These are phyloP conservation scores for Metschnikowia cerradonensis DNA, from an alignment of 805 yeast species.

Conservation along the genomic window DNA sequence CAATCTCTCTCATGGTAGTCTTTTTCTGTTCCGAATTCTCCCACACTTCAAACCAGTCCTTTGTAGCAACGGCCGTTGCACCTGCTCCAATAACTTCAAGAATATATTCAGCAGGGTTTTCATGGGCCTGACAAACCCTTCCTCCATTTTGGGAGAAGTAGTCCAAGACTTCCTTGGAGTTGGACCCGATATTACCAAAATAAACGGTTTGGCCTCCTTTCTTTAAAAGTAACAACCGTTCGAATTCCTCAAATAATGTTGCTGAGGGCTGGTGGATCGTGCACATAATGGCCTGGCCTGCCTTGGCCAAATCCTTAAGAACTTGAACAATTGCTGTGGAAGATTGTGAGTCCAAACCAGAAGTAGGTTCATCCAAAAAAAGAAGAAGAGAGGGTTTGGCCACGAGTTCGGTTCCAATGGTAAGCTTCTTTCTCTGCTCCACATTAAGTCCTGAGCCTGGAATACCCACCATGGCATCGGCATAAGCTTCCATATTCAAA, in stretches of 20 bases:
- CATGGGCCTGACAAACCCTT: slow-evolving; percentile 3
- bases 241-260: slow-evolving; percentile 44
- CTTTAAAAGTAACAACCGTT: slow-evolving; percentile 53
- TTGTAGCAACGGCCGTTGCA: slow-evolving; percentile 7
- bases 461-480: slow-evolving; percentile 48
- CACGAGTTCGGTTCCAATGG: slow-evolving; percentile 53
- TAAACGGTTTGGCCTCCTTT: slow-evolving; percentile 15
- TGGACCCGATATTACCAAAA: slow-evolving; percentile 12
- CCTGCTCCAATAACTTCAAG: slow-evolving; percentile 14
- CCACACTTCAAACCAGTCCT: slow-evolving; percentile 12
- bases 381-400: slow-evolving; percentile 49
- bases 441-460: slow-evolving; percentile 49
- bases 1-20: slow-evolving; percentile 61
- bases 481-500: slow-evolving; percentile 49
- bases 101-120: slow-evolving; percentile 15
- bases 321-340: slow-evolving; percentile 55
- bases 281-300: slow-evolving; percentile 54
- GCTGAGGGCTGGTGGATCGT: slow-evolving; percentile 53
- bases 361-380: slow-evolving; percentile 44
- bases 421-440: slow-evolving; percentile 49
- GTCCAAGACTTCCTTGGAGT: slow-evolving; percentile 6
- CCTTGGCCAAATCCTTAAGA: slow-evolving; percentile 43
- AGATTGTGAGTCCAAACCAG: slow-evolving; percentile 35
- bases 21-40: slow-evolving; percentile 21
- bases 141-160: slow-evolving; percentile 13